A percentile compares a stretch with the other conserved stretches of the same genome.
Evolutionary conservation across 169 alveolate genomes (phyloP).

Genomic region (Plasmodium knowlesi): DNA sequence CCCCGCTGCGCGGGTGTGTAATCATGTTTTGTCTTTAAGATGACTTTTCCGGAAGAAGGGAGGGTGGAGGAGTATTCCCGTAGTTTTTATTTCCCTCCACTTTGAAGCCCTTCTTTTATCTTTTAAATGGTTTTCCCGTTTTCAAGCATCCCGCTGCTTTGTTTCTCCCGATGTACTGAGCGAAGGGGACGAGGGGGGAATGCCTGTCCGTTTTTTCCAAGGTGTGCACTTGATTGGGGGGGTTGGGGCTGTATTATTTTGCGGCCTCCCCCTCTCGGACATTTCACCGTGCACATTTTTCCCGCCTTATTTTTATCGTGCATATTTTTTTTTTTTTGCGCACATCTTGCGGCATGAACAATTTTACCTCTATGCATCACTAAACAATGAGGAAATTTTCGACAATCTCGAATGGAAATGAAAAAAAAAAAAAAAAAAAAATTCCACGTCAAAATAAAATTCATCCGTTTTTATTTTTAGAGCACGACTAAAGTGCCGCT

Average conservation of each 20-base stretch:
- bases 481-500: not conserved
- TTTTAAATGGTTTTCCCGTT: not conserved
- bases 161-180: not conserved
- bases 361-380: not conserved
- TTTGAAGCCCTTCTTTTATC: not conserved
- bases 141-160: not conserved
- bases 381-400: not conserved
- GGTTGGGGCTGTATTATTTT: not conserved
- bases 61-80: not conserved
- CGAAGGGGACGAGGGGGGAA: not conserved
- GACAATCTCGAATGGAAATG: not conserved
- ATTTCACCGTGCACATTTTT: not conserved
- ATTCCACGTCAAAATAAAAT: not conserved
- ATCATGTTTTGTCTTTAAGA: not conserved
- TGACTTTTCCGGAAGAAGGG: not conserved
- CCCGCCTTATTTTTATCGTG: not conserved
- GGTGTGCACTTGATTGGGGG: slow-evolving; percentile 7
- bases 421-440: slow-evolving; percentile 1
- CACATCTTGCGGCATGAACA: not conserved
- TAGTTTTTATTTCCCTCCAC: not conserved
- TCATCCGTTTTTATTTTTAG: not conserved
- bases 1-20: not conserved
- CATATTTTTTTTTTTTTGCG: not conserved
- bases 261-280: not conserved
- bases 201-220: not conserved